Percentiles rank a stretch among this genome's conserved stretches.
phyloP scores from a whole-genome alignment of 2,329 filamentous ascomycete species.

The Magnaporthales sp. region DNA sequence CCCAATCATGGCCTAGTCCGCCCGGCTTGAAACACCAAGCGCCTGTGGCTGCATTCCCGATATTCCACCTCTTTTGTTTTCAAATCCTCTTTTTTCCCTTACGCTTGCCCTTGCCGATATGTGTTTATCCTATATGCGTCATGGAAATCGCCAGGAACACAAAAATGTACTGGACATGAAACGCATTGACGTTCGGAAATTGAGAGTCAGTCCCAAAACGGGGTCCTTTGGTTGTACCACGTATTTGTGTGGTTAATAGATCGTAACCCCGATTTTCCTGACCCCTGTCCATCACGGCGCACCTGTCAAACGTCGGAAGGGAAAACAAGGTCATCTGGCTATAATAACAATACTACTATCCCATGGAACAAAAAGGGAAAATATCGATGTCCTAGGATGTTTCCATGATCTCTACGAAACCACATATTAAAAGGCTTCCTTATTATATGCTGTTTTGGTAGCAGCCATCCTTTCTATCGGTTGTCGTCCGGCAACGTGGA shows the following conservation, averaged over 20 bases:
- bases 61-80: background rate
- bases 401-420: background rate
- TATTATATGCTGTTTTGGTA: background rate
- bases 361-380: background rate
- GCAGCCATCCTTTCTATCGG: background rate
- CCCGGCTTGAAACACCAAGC: background rate
- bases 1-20: background rate
- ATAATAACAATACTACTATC: background rate
- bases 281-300: background rate
- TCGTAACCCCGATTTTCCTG: background rate
- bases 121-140: background rate
- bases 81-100: too few species aligned
- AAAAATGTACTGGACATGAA: background rate
- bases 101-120: background rate
- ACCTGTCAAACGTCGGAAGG: background rate
- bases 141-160: background rate
- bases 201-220: background rate
- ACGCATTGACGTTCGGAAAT: background rate
- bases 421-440: background rate
- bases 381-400: background rate
- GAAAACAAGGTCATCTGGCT: background rate
- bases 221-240: background rate
- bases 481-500: conserved; percentile 1
- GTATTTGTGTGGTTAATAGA: background rate
- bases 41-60: background rate